Evolutionary conservation across 108 stramenopile genomes (phyloP).

Genomic region (Cyclostephanos tholiformis): DNA sequence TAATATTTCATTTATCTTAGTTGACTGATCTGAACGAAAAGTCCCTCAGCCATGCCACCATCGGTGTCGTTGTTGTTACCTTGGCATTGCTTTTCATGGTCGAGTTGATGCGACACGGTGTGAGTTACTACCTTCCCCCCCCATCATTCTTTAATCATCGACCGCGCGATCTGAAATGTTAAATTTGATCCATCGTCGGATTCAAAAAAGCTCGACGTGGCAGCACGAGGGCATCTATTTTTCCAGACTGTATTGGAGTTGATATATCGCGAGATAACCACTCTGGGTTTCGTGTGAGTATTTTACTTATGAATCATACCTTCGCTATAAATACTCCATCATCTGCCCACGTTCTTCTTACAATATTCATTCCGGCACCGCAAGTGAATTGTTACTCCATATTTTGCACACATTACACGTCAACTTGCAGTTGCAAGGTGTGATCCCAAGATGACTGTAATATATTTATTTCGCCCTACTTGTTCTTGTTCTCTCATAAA

Average conservation of each 20-base stretch:
- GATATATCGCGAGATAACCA: conserved; percentile 65
- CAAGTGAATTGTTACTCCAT: conserved; percentile 63
- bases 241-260: conserved; percentile 71
- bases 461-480: neutral
- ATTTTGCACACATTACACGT: conserved; percentile 59
- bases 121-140: no score
- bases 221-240: conserved; percentile 69
- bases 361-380: neutral
- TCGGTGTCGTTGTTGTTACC: conserved; percentile 66
- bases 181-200: no score
- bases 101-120: conserved; percentile 58
- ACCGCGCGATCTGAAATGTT: no score
- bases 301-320: neutral
- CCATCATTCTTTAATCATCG: no score
- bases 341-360: neutral
- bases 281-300: neutral
- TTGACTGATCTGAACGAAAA: no score
- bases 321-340: neutral
- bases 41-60: conserved; percentile 64
- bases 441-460: neutral
- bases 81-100: conserved; percentile 71
- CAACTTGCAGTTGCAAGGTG: conserved; percentile 56
- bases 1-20: no score
- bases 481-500: neutral
- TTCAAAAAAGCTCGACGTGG: conserved; percentile 54